Conservation (phyloP, 108 stramenopile genomes). For the Aurantiochytrium sp. region DNA sequence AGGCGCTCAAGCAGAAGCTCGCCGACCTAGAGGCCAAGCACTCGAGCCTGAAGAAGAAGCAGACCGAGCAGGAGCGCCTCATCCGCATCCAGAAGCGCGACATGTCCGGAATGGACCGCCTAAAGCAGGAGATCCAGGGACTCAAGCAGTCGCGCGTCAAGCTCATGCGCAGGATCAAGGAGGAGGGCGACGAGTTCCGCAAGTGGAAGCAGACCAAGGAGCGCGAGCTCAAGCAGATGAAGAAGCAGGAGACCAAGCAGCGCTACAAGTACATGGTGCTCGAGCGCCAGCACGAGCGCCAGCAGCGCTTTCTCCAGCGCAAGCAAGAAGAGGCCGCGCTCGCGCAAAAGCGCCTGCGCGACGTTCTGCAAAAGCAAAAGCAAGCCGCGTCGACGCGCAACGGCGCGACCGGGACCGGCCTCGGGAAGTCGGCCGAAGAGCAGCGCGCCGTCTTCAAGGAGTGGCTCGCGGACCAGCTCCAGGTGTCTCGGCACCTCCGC, state of each 20-base stretch:
- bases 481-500: not conserved
- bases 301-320: not conserved
- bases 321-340: conserved; percentile 28
- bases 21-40: not conserved
- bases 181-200: not conserved
- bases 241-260: not conserved
- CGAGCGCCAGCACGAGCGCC: not conserved
- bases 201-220: not conserved
- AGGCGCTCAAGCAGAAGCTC: not conserved
- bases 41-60: not conserved
- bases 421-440: not conserved
- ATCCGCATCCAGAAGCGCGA: not conserved
- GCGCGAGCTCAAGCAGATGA: conserved; percentile 27
- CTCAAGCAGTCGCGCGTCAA: conserved; percentile 4
- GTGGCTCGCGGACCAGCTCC: conserved; percentile 8
- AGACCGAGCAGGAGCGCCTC: conserved; percentile 13
- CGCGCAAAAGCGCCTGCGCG: not conserved
- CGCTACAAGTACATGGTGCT: conserved; percentile 32
- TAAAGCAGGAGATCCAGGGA: not conserved
- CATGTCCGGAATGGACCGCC: not conserved
- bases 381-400: not conserved
- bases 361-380: conserved; percentile 14
- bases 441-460: not conserved
- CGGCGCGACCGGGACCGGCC: not conserved
- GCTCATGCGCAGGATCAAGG: conserved; percentile 10